These are phyloP conservation scores for Multifurca ochricompacta DNA, from an alignment of 768 basidiomycete species.

Conservation along the genomic window DNA sequence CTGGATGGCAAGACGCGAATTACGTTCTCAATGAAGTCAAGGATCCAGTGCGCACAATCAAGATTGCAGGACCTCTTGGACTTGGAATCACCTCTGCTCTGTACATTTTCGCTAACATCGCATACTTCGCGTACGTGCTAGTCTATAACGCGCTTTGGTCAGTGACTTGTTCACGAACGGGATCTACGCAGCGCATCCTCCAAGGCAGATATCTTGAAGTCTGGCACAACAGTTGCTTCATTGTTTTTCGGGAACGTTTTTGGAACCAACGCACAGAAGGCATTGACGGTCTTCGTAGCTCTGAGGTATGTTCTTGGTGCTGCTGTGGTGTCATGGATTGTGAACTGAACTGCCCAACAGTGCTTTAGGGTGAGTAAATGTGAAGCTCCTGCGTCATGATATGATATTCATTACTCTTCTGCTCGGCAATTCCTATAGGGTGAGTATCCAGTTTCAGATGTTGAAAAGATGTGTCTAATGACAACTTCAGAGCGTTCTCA, in stretches of 20 bases:
- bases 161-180: neutral
- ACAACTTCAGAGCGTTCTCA: constrained; percentile 11
- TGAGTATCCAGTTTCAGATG: neutral
- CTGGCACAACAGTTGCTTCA: constrained; percentile 50
- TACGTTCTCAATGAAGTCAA: constrained; percentile 56
- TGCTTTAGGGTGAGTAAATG: constrained; percentile 28
- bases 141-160: too few species aligned
- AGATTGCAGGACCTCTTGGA: constrained; percentile 54
- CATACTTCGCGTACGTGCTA: constrained; percentile 44
- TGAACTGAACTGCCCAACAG: constrained; percentile 20
- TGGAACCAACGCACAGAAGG: constrained; percentile 42
- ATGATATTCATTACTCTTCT: neutral
- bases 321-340: neutral
- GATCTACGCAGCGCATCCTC: constrained; percentile 33
- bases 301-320: constrained; percentile 35
- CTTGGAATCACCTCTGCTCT: constrained; percentile 44
- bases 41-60: constrained; percentile 51
- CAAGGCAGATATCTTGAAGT: constrained; percentile 40
- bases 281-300: constrained; percentile 48
- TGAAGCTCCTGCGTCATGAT: neutral
- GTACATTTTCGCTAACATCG: constrained; percentile 50
- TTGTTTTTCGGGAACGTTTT: constrained; percentile 56
- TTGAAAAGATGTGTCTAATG: neutral
- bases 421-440: neutral
- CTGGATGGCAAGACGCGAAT: constrained; percentile 51